These are phyloP conservation scores for Amphibolis antarctica DNA, from an alignment of 106 monocot species.

Conservation along the genomic window DNA sequence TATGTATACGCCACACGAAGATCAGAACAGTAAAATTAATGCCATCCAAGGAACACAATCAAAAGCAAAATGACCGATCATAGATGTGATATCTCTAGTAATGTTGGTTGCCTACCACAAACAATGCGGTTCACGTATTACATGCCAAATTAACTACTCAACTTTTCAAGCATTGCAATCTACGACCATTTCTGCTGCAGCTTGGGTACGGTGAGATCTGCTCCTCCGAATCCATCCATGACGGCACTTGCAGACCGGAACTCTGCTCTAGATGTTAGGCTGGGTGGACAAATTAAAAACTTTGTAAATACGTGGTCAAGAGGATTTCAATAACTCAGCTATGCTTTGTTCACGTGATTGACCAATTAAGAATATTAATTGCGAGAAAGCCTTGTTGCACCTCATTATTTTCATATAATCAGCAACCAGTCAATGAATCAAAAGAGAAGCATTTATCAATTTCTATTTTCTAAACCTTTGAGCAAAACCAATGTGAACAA, in stretches of 20 bases:
- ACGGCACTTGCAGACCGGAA: slow-evolving; percentile 77
- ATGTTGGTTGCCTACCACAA: too few relatives aligned
- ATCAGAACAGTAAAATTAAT: too few relatives aligned
- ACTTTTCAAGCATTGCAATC: neutral
- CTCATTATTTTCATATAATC: neutral
- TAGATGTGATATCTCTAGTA: too few relatives aligned
- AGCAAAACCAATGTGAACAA: too few relatives aligned
- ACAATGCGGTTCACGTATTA: too few relatives aligned
- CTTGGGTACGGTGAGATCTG: slow-evolving; percentile 80
- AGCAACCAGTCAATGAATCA: neutral
- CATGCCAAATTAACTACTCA: too few relatives aligned
- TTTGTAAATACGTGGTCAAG: neutral
- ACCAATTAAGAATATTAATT: neutral
- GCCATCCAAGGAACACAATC: too few relatives aligned
- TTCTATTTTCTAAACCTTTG: neutral
- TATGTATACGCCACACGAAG: too few relatives aligned
- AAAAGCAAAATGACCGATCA: too few relatives aligned
- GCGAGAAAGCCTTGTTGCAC: neutral
- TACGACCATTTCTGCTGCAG: slow-evolving; percentile 42
- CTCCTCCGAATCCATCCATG: slow-evolving; percentile 90
- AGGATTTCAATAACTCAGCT: too few relatives aligned
- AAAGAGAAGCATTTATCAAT: neutral
- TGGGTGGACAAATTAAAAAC: slow-evolving; percentile 3
- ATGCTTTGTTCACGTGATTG: neutral
- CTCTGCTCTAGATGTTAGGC: slow-evolving; percentile 77